These are phyloP conservation scores for Lunularia cruciata DNA, from an alignment of 225 moss, liverwort and hornwort species.

Conservation along the genomic window DNA sequence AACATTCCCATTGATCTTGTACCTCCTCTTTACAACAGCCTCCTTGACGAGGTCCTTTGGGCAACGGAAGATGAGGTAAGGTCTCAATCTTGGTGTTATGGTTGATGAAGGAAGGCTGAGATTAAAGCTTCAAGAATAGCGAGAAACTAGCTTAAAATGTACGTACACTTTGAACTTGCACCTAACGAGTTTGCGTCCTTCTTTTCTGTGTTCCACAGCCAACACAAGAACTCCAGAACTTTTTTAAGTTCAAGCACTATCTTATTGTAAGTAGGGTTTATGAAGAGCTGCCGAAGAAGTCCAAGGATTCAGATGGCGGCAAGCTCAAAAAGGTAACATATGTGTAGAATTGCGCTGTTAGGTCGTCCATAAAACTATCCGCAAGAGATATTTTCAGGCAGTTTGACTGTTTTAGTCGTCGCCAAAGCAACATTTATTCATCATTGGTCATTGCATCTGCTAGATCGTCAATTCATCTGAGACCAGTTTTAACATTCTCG, in stretches of 20 bases:
- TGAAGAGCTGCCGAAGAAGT: constrained; percentile 54
- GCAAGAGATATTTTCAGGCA: too few species aligned
- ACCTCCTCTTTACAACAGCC: constrained; percentile 74
- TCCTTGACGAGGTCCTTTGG: constrained; percentile 91
- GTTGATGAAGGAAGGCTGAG: neutral
- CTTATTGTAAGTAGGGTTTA: constrained; percentile 73
- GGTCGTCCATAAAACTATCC: neutral
- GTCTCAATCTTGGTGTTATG: neutral
- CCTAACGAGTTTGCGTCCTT: neutral
- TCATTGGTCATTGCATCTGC: neutral
- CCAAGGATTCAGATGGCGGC: constrained; percentile 30
- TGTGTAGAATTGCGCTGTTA: neutral
- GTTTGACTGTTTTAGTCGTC: too few species aligned
- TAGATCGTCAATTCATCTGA: neutral
- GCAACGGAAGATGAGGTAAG: constrained; percentile 91
- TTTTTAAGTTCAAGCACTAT: constrained; percentile 73
- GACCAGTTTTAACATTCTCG: neutral
- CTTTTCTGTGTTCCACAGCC: constrained; percentile 49
- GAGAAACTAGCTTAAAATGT: neutral
- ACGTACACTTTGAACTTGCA: neutral
- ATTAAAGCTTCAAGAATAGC: too few species aligned
- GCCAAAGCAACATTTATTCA: neutral
- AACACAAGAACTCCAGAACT: constrained; percentile 63
- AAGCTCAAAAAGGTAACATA: constrained; percentile 43
- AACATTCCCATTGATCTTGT: constrained; percentile 83